A percentile compares a stretch with the other conserved stretches of the same genome.
Conservation (phyloP, 306 rosid genomes). For the Sechiopsis laciniata region DNA sequence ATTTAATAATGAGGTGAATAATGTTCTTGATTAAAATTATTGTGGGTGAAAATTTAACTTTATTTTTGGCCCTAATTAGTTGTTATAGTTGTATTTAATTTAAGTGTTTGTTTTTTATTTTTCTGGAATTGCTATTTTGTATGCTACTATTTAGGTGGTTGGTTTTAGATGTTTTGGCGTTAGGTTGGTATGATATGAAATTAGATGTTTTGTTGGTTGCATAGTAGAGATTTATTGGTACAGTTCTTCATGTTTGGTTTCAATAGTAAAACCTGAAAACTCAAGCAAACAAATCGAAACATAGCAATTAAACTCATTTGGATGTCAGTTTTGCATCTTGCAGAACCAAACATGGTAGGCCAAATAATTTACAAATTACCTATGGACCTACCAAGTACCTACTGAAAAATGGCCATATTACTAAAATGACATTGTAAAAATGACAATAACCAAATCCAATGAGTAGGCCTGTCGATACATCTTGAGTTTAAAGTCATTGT, state of each 20-base stretch:
- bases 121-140: neutral
- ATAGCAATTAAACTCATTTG: neutral
- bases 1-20: neutral
- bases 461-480: too few relatives aligned
- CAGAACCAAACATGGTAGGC: neutral
- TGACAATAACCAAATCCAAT: too few relatives aligned
- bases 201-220: neutral
- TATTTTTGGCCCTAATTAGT: neutral
- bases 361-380: neutral
- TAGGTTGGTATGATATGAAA: too few relatives aligned
- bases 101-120: neutral
- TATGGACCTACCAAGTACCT: neutral
- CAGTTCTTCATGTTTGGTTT: neutral
- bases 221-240: neutral
- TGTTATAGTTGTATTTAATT: neutral
- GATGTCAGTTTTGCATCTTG: neutral
- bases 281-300: neutral
- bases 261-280: neutral
- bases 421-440: neutral
- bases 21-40: neutral
- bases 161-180: neutral
- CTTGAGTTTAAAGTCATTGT: neutral
- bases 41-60: neutral
- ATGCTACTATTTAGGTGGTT: neutral
- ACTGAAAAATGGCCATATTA: neutral